Conservation (phyloP, 2,329 filamentous ascomycete genomes). For the Colletotrichum viniferum region DNA sequence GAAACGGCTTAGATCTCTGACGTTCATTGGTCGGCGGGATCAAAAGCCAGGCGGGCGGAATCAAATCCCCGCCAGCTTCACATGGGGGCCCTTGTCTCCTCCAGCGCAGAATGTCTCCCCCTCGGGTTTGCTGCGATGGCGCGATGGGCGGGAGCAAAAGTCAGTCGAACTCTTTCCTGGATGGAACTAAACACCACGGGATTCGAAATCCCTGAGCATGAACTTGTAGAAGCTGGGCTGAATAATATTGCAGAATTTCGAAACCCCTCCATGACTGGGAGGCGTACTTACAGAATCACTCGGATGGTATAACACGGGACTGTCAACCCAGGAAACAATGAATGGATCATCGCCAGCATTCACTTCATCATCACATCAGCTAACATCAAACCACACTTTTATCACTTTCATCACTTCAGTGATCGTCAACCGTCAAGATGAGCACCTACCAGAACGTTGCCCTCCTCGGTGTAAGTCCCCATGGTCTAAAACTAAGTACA, state of each 20-base stretch:
- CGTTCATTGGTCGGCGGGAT: not conserved
- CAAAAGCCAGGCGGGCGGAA: not conserved
- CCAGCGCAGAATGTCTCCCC: not conserved
- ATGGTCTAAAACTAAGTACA: not conserved
- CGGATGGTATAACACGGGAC: not conserved
- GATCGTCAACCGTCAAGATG: not conserved
- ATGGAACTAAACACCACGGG: not conserved
- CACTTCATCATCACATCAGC: not conserved
- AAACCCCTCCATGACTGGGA: not conserved
- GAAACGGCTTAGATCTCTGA: not conserved
- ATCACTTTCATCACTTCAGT: not conserved
- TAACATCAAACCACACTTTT: too few species aligned
- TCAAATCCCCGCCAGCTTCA: not conserved
- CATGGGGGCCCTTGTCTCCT: not conserved
- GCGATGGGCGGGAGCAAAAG: not conserved
- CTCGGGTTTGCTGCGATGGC: not conserved
- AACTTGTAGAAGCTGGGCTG: not conserved
- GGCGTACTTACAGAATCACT: not conserved
- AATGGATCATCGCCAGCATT: not conserved
- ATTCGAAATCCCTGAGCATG: not conserved
- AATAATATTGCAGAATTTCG: not conserved
- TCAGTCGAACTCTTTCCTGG: not conserved
- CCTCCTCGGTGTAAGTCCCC: conserved; percentile 7
- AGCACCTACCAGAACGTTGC: conserved; percentile 7
- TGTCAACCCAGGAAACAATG: not conserved